phyloP scores from a whole-genome alignment of 2,329 filamentous ascomycete genomes.

The Cladosporium oxysporum region DNA sequence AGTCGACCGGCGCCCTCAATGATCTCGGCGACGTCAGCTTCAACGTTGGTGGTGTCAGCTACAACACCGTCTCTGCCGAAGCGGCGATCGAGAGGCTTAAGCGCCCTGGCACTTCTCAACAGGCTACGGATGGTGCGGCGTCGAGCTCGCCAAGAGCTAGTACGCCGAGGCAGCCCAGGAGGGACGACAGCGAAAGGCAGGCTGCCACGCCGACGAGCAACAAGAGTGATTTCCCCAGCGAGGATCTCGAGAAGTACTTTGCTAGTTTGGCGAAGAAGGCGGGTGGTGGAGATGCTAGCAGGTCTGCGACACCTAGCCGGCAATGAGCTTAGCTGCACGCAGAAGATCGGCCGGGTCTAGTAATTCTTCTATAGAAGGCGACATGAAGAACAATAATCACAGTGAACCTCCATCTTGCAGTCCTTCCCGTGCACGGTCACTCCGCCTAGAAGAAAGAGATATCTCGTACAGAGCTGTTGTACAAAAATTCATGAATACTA shows the following conservation, averaged over 20 bases:
- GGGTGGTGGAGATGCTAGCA: slow-evolving; percentile 29
- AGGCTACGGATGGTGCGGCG: slow-evolving; percentile 4
- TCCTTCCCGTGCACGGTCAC: too few species aligned
- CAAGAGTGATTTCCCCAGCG: slow-evolving; percentile 55
- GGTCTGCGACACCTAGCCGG: slow-evolving; percentile 15
- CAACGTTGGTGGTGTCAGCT: slow-evolving; percentile 95
- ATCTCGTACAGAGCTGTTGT: neutral
- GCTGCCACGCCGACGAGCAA: slow-evolving; percentile 52
- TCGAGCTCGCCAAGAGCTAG: neutral
- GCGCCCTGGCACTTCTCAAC: slow-evolving; percentile 19
- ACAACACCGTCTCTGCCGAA: slow-evolving; percentile 36
- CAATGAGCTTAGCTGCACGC: neutral
- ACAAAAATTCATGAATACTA: neutral
- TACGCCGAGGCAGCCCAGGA: slow-evolving; percentile 28
- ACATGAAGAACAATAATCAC: too few species aligned
- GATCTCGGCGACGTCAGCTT: slow-evolving; percentile 54
- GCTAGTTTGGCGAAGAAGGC: slow-evolving; percentile 58
- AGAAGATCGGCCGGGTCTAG: too few species aligned
- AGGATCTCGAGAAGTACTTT: slow-evolving; percentile 63
- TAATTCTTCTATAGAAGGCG: too few species aligned
- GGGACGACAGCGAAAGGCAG: slow-evolving; percentile 23
- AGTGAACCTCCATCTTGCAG: too few species aligned
- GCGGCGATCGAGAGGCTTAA: slow-evolving; percentile 38
- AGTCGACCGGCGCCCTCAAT: slow-evolving; percentile 37
- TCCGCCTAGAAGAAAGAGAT: neutral